Percentiles rank a stretch among this genome's conserved stretches.
Conservation (phyloP, 805 yeast species). For the Suhomyces vadensis region DNA sequence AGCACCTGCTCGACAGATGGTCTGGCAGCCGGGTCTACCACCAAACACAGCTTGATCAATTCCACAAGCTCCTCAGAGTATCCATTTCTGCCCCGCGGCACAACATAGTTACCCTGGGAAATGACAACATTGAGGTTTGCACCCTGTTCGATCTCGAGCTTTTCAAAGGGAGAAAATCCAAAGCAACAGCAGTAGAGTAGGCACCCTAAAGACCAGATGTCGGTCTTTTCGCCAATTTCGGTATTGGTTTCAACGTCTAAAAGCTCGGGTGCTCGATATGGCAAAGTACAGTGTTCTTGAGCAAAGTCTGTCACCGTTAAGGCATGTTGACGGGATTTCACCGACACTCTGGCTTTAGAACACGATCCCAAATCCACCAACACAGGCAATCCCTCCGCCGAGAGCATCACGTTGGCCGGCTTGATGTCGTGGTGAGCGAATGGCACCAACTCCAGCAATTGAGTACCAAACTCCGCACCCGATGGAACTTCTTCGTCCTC, state of each 20-base stretch:
- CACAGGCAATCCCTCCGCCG: conserved; percentile 73
- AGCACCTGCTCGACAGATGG: conserved; percentile 65
- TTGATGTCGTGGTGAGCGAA: conserved; percentile 87
- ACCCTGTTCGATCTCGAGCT: conserved; percentile 77
- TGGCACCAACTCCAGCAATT: conserved; percentile 57
- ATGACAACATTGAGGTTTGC: conserved; percentile 81
- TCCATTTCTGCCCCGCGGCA: conserved; percentile 50
- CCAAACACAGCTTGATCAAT: conserved; percentile 61
- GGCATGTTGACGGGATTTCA: conserved; percentile 67
- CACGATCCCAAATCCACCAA: conserved; percentile 85
- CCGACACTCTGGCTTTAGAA: conserved; percentile 55
- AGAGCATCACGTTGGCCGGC: conserved; percentile 85
- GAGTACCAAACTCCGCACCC: conserved; percentile 40
- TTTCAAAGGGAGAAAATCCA: conserved; percentile 83
- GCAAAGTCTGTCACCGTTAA: conserved; percentile 76
- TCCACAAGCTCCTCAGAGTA: conserved; percentile 59
- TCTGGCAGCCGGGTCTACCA: conserved; percentile 58
- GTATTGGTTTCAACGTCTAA: conserved; percentile 70
- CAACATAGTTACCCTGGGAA: conserved; percentile 58
- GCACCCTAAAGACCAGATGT: conserved; percentile 93
- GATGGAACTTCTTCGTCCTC: conserved; percentile 26
- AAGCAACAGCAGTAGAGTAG: conserved; percentile 74
- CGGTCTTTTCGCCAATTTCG: conserved; percentile 71
- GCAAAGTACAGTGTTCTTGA: conserved; percentile 80
- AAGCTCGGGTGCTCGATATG: conserved; percentile 89